Evolutionary conservation across 495 filamentous ascomycete genomes (phyloP).

Genomic region (Venustampulla echinocandica): DNA sequence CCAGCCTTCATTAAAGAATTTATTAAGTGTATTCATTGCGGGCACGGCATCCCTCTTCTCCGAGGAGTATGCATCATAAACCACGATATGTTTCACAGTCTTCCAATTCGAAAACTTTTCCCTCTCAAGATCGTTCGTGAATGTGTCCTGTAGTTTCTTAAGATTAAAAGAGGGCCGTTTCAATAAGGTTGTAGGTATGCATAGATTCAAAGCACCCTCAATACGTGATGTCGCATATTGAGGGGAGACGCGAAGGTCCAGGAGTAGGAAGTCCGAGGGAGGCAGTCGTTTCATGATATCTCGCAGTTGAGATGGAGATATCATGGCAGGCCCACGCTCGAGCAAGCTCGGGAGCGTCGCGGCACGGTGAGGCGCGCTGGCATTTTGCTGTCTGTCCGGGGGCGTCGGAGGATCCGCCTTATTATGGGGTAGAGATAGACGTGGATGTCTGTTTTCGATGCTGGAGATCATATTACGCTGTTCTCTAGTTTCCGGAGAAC

Average conservation of each 20-base stretch:
- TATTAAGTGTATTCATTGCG: conserved; percentile 78
- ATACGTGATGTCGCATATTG: conserved; percentile 72
- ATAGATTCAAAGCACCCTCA: conserved; percentile 74
- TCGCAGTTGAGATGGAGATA: conserved; percentile 55
- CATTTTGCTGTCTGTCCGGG: conserved; percentile 5
- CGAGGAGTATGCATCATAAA: conserved; percentile 73
- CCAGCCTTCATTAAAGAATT: conserved; percentile 83
- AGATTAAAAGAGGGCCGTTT: conserved; percentile 88
- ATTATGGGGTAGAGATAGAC: conserved; percentile 35
- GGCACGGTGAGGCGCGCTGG: conserved; percentile 30
- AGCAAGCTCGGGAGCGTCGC: conserved; percentile 47
- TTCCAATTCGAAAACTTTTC: conserved; percentile 70
- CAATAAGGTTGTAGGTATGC: conserved; percentile 88
- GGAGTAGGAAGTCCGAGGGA: conserved; percentile 52
- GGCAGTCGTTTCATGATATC: conserved; percentile 51
- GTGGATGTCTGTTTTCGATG: conserved; percentile 40
- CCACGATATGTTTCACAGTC: conserved; percentile 63
- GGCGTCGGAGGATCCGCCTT: conserved; percentile 18
- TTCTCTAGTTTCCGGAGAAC: conserved; percentile 17
- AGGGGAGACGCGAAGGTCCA: conserved; percentile 85
- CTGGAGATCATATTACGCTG: conserved; percentile 27
- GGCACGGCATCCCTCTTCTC: conserved; percentile 69
- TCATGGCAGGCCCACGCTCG: conserved; percentile 44
- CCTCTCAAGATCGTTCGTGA: conserved; percentile 66
- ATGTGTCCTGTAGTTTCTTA: conserved; percentile 81